Percentiles rank a stretch among this genome's conserved stretches.
Evolutionary conservation across 108 stramenopile genomes (phyloP).

Genomic region (Aureococcus anophagefferens): DNA sequence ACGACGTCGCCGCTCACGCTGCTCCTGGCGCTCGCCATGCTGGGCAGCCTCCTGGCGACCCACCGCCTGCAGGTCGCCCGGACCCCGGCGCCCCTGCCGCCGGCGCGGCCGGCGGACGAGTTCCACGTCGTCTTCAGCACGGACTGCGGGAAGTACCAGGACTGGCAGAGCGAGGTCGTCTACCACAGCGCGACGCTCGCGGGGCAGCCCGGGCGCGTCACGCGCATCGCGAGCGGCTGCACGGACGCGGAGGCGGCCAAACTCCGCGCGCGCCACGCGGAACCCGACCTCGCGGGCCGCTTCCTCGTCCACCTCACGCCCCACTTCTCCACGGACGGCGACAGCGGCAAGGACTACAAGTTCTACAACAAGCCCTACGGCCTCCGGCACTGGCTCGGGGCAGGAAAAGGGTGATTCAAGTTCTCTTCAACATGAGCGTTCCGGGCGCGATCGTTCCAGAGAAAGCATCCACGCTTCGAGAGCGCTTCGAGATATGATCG

Average conservation of each 20-base stretch:
- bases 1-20: too few relatives aligned
- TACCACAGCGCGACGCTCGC: constrained; percentile 62
- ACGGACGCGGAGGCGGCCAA: constrained; percentile 7
- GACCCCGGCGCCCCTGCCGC: too few relatives aligned
- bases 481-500: too few relatives aligned
- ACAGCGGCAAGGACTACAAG: too few relatives aligned
- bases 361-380: constrained; percentile 90
- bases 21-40: too few relatives aligned
- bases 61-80: too few relatives aligned
- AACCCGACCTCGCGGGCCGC: neutral
- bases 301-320: neutral
- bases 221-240: constrained; percentile 77
- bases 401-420: too few relatives aligned
- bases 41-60: too few relatives aligned
- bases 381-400: constrained; percentile 66
- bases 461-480: too few relatives aligned
- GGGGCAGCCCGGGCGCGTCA: constrained; percentile 67
- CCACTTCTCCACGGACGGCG: neutral
- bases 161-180: constrained; percentile 80
- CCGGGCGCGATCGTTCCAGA: too few relatives aligned
- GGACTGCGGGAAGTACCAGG: constrained; percentile 72
- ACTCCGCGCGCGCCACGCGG: neutral
- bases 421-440: too few relatives aligned
- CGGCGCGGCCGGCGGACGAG: too few relatives aligned
- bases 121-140: constrained; percentile 70